Evolutionary conservation across 2,329 filamentous ascomycete species (phyloP).

Genomic region (Calonectria henricotiae): DNA sequence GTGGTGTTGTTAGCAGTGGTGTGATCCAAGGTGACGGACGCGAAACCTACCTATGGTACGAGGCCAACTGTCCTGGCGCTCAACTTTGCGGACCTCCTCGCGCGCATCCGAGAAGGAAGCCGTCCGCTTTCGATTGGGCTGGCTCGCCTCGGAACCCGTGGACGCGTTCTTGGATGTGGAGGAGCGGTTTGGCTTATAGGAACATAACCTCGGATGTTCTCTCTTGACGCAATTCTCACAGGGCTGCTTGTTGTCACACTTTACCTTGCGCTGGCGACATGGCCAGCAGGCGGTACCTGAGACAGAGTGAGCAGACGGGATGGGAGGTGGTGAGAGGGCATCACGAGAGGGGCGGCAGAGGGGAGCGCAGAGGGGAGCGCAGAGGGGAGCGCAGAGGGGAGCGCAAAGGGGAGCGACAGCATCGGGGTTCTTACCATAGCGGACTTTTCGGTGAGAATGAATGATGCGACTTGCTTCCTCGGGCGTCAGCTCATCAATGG

Average conservation of each 20-base stretch:
- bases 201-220: slow-evolving; percentile 77
- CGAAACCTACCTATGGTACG: slow-evolving; percentile 59
- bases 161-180: slow-evolving; percentile 58
- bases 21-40: slow-evolving; percentile 35
- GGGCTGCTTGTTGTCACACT: slow-evolving; percentile 79
- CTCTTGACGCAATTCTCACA: slow-evolving; percentile 80
- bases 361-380: slow-evolving; percentile 24
- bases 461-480: slow-evolving; percentile 80
- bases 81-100: slow-evolving; percentile 56
- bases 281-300: slow-evolving; percentile 78
- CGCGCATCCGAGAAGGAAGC: slow-evolving; percentile 55
- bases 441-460: slow-evolving; percentile 79
- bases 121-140: slow-evolving; percentile 55
- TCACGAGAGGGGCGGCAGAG: slow-evolving; percentile 3
- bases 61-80: slow-evolving; percentile 63
- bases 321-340: slow-evolving; percentile 32
- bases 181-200: slow-evolving; percentile 75
- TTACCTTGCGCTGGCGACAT: slow-evolving; percentile 78
- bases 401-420: neutral
- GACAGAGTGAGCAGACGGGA: slow-evolving; percentile 24
- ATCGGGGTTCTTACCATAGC: slow-evolving; percentile 71
- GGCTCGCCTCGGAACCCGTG: slow-evolving; percentile 48
- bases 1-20: slow-evolving; percentile 46
- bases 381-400: slow-evolving; percentile 17
- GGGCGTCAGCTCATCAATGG: slow-evolving; percentile 73